These are phyloP conservation scores for Rubus idaeus DNA, from an alignment of 306 rosid genomes.

Conservation along the genomic window DNA sequence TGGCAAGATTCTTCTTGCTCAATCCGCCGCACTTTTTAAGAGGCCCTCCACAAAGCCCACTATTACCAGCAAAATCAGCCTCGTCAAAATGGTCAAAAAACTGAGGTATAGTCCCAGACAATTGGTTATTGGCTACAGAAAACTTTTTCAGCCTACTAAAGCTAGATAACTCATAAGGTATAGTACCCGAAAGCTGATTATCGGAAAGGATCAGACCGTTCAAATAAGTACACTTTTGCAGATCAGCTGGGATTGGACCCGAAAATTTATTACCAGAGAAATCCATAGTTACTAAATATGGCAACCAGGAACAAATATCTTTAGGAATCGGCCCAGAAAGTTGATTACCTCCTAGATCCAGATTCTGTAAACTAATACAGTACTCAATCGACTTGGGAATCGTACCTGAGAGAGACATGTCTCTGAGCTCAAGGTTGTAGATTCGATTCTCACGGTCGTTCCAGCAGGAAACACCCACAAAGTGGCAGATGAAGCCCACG, in stretches of 20 bases:
- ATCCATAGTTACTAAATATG: slow-evolving; percentile 58
- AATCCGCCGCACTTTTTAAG: slow-evolving; percentile 81
- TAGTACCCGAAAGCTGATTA: slow-evolving; percentile 56
- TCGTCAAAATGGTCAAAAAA: slow-evolving; percentile 31
- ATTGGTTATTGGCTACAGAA: slow-evolving; percentile 61
- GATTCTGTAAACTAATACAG: slow-evolving; percentile 55
- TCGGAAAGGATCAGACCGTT: slow-evolving; percentile 49
- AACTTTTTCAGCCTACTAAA: slow-evolving; percentile 58
- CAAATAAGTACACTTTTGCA: slow-evolving; percentile 58
- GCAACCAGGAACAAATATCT: slow-evolving; percentile 70
- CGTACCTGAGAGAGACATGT: slow-evolving; percentile 52
- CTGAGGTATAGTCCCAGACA: slow-evolving; percentile 59
- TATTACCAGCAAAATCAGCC: slow-evolving; percentile 64
- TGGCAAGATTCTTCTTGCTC: slow-evolving; percentile 81
- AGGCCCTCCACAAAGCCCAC: slow-evolving; percentile 75
- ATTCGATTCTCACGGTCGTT: slow-evolving; percentile 72
- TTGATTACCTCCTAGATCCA: slow-evolving; percentile 65
- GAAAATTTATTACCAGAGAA: slow-evolving; percentile 52
- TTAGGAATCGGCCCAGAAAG: slow-evolving; percentile 54
- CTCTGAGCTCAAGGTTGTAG: slow-evolving; percentile 43
- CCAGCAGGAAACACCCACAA: slow-evolving; percentile 74
- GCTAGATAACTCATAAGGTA: slow-evolving; percentile 60
- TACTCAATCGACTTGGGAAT: slow-evolving; percentile 53
- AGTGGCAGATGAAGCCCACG: slow-evolving; percentile 57
- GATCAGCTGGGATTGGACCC: slow-evolving; percentile 55